A percentile compares a stretch with the other conserved stretches of the same genome.
phyloP scores from a whole-genome alignment of 768 basidiomycete genomes.

The Termitomyces sp. region DNA sequence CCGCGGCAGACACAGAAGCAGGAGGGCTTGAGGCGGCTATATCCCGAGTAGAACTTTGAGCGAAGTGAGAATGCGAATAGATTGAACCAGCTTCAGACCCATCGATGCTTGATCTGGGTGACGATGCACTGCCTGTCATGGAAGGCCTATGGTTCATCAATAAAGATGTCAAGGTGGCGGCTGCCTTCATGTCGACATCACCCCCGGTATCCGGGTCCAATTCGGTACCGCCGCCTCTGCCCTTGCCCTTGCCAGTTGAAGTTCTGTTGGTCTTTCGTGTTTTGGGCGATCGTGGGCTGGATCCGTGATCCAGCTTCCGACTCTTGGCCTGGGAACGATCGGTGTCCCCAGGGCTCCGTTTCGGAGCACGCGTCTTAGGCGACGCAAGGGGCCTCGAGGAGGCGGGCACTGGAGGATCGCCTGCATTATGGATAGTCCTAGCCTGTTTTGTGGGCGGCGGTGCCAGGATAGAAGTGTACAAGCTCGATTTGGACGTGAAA shows the following conservation, averaged over 20 bases:
- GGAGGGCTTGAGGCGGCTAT: conserved; percentile 33
- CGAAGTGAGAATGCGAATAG: conserved; percentile 57
- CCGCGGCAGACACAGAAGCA: conserved; percentile 32
- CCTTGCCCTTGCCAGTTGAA: conserved; percentile 40
- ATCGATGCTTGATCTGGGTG: conserved; percentile 68
- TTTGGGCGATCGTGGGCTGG: conserved; percentile 30
- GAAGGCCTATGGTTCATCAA: conserved; percentile 61
- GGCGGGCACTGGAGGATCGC: conserved; percentile 60
- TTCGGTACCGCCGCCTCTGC: conserved; percentile 13
- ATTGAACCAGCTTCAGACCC: conserved; percentile 61
- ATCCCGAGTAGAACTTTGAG: conserved; percentile 61
- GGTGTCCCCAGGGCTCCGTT: conserved; percentile 41
- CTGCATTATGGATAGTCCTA: conserved; percentile 71
- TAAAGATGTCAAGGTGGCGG: conserved; percentile 71
- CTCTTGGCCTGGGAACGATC: conserved; percentile 41
- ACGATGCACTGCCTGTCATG: conserved; percentile 52
- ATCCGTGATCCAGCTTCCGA: conserved; percentile 22
- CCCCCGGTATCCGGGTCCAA: conserved; percentile 36
- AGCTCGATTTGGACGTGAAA: conserved; percentile 35
- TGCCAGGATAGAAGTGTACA: conserved; percentile 72
- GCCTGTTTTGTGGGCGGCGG: conserved; percentile 73
- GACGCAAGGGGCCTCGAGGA: conserved; percentile 40
- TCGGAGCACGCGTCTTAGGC: conserved; percentile 34
- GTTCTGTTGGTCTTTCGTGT: conserved; percentile 37
- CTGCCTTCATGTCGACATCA: conserved; percentile 78